phyloP scores from a whole-genome alignment of 495 filamentous ascomycete genomes.

The Podospora sp. region DNA sequence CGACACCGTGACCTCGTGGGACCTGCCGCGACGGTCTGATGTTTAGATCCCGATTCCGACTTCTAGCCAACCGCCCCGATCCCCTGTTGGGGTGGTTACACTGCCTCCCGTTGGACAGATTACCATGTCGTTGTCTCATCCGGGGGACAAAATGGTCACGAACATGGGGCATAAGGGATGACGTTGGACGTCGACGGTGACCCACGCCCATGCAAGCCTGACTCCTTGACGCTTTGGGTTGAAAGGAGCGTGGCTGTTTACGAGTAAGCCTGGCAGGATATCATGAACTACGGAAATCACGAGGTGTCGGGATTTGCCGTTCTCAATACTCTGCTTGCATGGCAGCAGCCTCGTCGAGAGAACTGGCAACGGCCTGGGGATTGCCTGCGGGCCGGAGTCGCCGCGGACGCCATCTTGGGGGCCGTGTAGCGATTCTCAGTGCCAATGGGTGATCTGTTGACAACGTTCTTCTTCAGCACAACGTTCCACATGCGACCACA shows the following conservation, averaged over 20 bases:
- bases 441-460: background rate
- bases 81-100: background rate
- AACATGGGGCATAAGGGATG: background rate
- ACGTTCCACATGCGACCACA: conserved; percentile 1
- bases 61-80: background rate
- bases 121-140: background rate
- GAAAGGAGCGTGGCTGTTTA: background rate
- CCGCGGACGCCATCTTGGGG: no score
- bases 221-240: background rate
- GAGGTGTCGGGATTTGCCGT: background rate
- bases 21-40: background rate
- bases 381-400: no score
- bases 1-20: background rate
- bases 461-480: background rate
- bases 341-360: background rate
- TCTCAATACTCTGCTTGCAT: background rate
- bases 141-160: background rate
- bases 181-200: background rate
- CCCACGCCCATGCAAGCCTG: background rate
- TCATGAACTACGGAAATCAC: background rate
- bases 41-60: background rate
- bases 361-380: no score
- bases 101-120: background rate
- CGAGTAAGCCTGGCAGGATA: background rate
- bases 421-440: background rate